A percentile compares a stretch with the other conserved stretches of the same genome.
Conservation (phyloP, 2,329 filamentous ascomycete genomes). For the Fusarium succisae region DNA sequence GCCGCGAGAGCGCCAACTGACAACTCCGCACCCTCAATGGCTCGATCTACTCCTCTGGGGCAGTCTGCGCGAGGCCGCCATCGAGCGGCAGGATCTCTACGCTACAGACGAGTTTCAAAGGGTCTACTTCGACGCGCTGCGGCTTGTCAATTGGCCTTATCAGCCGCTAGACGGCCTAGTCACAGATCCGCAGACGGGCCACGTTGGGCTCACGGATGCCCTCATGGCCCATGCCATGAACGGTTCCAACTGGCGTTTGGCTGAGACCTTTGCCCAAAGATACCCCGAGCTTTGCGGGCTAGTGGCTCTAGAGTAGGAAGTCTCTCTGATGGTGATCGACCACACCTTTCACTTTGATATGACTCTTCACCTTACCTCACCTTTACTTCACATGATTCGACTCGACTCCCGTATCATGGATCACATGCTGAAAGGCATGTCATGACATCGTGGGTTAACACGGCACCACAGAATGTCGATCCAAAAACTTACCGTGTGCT, state of each 20-base stretch:
- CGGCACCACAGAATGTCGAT: constrained; percentile 36
- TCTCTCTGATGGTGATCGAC: neutral
- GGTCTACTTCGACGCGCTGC: constrained; percentile 47
- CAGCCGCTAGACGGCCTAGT: constrained; percentile 27
- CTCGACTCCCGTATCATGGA: constrained; percentile 6
- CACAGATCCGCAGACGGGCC: constrained; percentile 32
- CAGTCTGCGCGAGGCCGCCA: constrained; percentile 48
- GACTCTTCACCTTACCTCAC: neutral
- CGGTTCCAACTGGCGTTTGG: constrained; percentile 30
- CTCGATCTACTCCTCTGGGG: constrained; percentile 48
- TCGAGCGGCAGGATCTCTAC: constrained; percentile 49
- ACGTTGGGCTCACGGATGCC: constrained; percentile 32
- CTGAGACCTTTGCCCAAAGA: constrained; percentile 17
- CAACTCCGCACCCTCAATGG: constrained; percentile 44
- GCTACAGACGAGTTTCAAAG: constrained; percentile 50
- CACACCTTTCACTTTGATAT: neutral
- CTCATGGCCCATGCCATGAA: constrained; percentile 33
- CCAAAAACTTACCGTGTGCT: constrained; percentile 8
- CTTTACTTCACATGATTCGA: constrained; percentile 9
- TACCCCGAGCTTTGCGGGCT: constrained; percentile 30
- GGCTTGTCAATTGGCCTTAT: constrained; percentile 49
- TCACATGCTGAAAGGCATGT: constrained; percentile 21
- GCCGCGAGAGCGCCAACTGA: constrained; percentile 43
- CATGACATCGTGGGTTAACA: constrained; percentile 34
- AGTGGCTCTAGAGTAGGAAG: constrained; percentile 23